Conservation (phyloP, 1,139 yeast species). For the Geotrichum bryndzae region DNA sequence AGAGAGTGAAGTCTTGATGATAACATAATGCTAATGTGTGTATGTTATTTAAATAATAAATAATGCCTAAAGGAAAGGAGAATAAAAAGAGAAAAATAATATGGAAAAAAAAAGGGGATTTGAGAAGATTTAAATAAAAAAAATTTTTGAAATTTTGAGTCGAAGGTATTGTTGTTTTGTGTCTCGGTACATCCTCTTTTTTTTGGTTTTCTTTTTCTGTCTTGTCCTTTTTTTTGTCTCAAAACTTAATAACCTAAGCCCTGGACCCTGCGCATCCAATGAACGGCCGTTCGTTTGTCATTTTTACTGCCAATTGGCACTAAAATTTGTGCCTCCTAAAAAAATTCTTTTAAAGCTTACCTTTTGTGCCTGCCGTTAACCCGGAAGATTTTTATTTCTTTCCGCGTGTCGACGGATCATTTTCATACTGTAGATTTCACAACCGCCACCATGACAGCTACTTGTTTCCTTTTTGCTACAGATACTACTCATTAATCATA, state of each 20-base stretch:
- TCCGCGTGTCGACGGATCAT: not conserved
- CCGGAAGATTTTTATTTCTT: not conserved
- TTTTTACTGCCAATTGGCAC: not conserved
- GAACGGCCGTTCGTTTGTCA: not conserved
- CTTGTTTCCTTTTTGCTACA: too few species aligned
- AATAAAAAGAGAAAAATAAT: not conserved
- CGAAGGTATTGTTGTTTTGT: too few species aligned
- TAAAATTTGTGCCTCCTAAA: too few species aligned
- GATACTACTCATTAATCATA: too few species aligned
- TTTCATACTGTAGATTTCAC: not conserved
- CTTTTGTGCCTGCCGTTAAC: not conserved
- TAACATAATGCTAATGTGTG: slow-evolving; percentile 1
- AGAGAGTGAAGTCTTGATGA: slow-evolving; percentile 9
- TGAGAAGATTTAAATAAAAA: not conserved
- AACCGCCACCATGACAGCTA: too few species aligned
- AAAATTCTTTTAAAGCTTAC: not conserved
- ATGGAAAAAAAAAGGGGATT: slow-evolving; percentile 5
- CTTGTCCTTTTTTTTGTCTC: too few species aligned
- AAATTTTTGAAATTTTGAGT: not conserved
- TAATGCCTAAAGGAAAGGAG: too few species aligned
- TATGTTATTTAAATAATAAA: not conserved
- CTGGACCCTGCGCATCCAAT: not conserved
- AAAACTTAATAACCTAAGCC: not conserved
- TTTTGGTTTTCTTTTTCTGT: too few species aligned
- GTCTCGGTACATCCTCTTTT: too few species aligned